A percentile compares a stretch with the other conserved stretches of the same genome.
These are phyloP conservation scores for Camelina neglecta DNA, from an alignment of 345 rosid genomes.

Conservation along the genomic window DNA sequence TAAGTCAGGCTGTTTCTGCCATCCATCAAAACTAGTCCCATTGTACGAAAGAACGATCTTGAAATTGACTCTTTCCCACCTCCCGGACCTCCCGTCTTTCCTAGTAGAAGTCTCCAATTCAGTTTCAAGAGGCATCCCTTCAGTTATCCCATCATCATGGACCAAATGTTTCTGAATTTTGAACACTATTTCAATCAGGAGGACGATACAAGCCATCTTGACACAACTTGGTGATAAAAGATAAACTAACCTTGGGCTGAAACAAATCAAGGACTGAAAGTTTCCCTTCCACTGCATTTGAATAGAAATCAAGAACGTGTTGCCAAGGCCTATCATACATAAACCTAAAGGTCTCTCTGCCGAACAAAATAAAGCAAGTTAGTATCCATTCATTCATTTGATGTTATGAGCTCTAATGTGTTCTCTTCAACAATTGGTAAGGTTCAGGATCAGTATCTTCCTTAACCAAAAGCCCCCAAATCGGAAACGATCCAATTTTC, in stretches of 20 bases:
- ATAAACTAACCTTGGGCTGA: constrained; percentile 50
- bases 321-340: constrained; percentile 83
- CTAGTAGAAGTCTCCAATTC: constrained; percentile 42
- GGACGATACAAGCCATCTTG: background rate
- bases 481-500: too few relatives aligned
- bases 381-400: too few relatives aligned
- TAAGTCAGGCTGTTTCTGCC: constrained; percentile 93
- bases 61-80: constrained; percentile 82
- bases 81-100: constrained; percentile 57
- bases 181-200: background rate
- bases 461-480: too few relatives aligned
- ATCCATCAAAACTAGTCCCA: constrained; percentile 91
- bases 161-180: constrained; percentile 43
- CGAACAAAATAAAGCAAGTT: background rate
- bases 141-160: constrained; percentile 43
- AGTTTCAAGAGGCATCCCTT: constrained; percentile 35
- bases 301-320: constrained; percentile 64
- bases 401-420: too few relatives aligned
- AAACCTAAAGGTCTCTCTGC: constrained; percentile 63
- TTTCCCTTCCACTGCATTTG: constrained; percentile 56
- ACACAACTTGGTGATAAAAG: background rate
- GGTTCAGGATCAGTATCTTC: too few relatives aligned
- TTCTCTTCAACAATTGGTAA: too few relatives aligned
- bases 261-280: constrained; percentile 54
- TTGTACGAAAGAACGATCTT: constrained; percentile 82